Conservation (phyloP, 371 early-diverging fungal genomes). For the Circinella umbellata region DNA sequence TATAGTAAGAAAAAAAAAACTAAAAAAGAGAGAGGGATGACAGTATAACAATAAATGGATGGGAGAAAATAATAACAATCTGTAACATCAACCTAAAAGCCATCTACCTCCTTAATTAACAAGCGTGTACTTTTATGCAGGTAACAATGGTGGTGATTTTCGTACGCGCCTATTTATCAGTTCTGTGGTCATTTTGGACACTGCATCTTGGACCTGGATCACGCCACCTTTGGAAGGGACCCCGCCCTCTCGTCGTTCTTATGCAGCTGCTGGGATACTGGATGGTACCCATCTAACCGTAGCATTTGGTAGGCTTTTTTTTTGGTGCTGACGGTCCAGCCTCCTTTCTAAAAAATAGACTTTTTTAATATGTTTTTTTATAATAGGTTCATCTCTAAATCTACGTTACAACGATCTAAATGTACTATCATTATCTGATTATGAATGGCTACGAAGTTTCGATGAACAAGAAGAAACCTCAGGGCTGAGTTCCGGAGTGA, state of each 20-base stretch:
- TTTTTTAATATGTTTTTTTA: neutral
- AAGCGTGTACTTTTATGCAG: constrained; percentile 16
- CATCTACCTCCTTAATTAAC: neutral
- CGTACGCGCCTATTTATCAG: constrained; percentile 34
- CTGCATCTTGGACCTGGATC: constrained; percentile 49
- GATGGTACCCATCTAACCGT: constrained; percentile 38
- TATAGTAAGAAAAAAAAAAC: neutral
- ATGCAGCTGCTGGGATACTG: constrained; percentile 42
- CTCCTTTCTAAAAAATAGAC: neutral
- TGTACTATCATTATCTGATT: constrained; percentile 25
- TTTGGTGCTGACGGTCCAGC: no score
- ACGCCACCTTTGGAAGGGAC: constrained; percentile 36
- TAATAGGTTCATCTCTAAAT: constrained; percentile 36
- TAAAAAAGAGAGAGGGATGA: no score
- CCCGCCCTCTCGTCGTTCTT: constrained; percentile 46
- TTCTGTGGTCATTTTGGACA: constrained; percentile 41
- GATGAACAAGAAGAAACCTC: constrained; percentile 13
- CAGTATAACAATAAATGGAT: no score
- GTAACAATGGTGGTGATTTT: constrained; percentile 30
- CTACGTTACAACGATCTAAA: constrained; percentile 52
- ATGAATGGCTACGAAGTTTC: constrained; percentile 42
- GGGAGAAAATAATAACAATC: no score
- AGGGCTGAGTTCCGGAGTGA: constrained; percentile 39
- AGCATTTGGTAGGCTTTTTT: constrained; percentile 39
- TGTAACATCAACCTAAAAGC: no score